A percentile compares a stretch with the other conserved stretches of the same genome.
phyloP scores from a whole-genome alignment of 441 rosid species.

The Theobroma grandiflorum region DNA sequence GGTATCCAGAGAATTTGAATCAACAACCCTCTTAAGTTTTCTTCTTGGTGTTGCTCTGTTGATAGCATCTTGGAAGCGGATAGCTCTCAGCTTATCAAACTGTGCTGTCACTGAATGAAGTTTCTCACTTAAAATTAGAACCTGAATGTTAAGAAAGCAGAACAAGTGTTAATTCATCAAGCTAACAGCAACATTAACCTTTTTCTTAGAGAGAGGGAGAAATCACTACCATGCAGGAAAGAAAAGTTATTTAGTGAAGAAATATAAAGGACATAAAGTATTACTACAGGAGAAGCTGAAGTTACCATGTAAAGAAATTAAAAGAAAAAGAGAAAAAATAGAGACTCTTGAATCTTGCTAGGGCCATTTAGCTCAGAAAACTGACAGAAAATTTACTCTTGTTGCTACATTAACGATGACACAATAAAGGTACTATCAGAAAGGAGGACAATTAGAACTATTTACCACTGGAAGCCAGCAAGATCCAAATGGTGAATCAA shows the following conservation, averaged over 20 bases:
- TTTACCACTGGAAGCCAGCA: background rate
- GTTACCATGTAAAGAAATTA: background rate
- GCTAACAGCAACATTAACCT: background rate
- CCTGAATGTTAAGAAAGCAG: constrained; percentile 52
- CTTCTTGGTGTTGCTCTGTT: constrained; percentile 81
- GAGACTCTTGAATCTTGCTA: constrained; percentile 13
- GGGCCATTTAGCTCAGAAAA: background rate
- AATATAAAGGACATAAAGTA: background rate
- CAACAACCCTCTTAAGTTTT: constrained; percentile 55
- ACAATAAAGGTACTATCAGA: background rate
- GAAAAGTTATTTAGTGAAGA: background rate
- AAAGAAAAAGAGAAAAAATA: background rate
- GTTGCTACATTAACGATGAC: background rate
- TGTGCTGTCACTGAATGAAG: constrained; percentile 87
- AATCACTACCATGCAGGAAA: background rate
- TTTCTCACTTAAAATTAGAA: constrained; percentile 90
- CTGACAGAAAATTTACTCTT: background rate
- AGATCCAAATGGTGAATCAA: constrained; percentile 1
- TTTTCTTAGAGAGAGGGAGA: background rate
- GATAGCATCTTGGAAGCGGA: constrained; percentile 91
- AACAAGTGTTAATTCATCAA: background rate
- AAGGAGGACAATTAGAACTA: constrained; percentile 5
- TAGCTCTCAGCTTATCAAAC: constrained; percentile 90
- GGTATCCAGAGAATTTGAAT: constrained; percentile 51
- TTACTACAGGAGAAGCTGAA: background rate